A percentile compares a stretch with the other conserved stretches of the same genome.
phyloP scores from a whole-genome alignment of 495 filamentous ascomycete genomes.

The Penicillium turbatum region DNA sequence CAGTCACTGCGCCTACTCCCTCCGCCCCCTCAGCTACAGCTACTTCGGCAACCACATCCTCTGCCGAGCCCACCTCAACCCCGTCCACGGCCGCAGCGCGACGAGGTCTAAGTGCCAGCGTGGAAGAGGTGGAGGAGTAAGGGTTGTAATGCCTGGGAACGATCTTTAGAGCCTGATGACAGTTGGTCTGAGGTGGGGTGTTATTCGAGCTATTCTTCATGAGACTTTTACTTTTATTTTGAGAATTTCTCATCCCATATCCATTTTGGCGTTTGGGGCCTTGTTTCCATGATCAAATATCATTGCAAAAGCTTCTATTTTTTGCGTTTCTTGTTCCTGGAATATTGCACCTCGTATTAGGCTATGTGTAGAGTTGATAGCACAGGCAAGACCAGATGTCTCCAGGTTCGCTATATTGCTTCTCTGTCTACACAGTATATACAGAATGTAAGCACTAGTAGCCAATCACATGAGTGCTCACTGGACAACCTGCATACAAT shows the following conservation, averaged over 20 bases:
- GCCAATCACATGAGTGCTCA: too few relatives aligned
- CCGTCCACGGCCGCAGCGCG: constrained; percentile 36
- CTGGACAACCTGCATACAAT: too few relatives aligned
- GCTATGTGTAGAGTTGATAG: not conserved
- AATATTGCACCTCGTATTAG: not conserved
- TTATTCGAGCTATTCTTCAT: too few relatives aligned
- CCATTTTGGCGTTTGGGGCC: not conserved
- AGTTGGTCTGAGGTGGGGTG: not conserved
- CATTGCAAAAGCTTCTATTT: not conserved
- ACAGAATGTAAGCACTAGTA: not conserved
- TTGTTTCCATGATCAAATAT: not conserved
- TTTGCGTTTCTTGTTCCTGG: not conserved
- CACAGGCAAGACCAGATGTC: not conserved
- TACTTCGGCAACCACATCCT: constrained; percentile 56
- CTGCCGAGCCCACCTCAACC: constrained; percentile 50
- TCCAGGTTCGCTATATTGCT: not conserved
- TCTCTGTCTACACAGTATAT: too few relatives aligned
- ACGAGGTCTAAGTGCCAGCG: constrained; percentile 54
- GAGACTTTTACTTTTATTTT: not conserved
- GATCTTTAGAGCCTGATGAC: not conserved
- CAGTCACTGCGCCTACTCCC: constrained; percentile 43
- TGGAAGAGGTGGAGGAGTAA: constrained; percentile 66
- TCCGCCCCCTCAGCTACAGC: constrained; percentile 31
- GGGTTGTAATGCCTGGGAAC: constrained; percentile 16
- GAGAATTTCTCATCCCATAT: not conserved